phyloP scores from a whole-genome alignment of 495 filamentous ascomycete species.

The Staphylotrichum tortipilum region DNA sequence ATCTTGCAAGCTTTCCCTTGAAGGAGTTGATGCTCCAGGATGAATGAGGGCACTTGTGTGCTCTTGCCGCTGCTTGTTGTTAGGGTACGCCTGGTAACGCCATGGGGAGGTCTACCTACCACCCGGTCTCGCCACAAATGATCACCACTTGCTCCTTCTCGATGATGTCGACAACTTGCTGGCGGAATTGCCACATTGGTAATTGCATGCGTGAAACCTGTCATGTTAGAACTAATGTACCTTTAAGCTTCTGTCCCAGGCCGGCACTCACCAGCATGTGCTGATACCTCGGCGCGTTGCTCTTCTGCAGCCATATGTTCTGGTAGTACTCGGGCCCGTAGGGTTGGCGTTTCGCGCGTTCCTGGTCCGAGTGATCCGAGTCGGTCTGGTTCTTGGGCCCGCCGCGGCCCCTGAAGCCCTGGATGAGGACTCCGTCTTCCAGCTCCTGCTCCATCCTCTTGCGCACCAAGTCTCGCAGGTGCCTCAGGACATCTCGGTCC shows the following conservation, averaged over 20 bases:
- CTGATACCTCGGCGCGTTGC: slow-evolving; percentile 49
- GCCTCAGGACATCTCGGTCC: slow-evolving; percentile 57
- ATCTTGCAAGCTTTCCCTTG: slow-evolving; percentile 77
- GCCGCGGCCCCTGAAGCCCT: slow-evolving; percentile 59
- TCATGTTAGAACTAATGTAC: slow-evolving; percentile 7
- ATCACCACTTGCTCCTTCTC: slow-evolving; percentile 74
- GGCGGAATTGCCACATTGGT: slow-evolving; percentile 80
- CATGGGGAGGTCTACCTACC: slow-evolving; percentile 27
- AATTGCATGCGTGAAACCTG: slow-evolving; percentile 57
- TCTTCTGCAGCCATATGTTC: slow-evolving; percentile 63
- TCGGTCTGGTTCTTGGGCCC: slow-evolving; percentile 40
- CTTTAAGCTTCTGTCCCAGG: neutral
- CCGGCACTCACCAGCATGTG: slow-evolving; percentile 42
- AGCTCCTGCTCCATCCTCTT: slow-evolving; percentile 48
- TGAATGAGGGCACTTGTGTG: slow-evolving; percentile 87
- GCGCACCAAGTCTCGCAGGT: slow-evolving; percentile 53
- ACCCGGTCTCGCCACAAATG: slow-evolving; percentile 91
- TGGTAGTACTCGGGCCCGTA: slow-evolving; percentile 40
- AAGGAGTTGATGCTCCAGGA: slow-evolving; percentile 79
- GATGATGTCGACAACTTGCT: slow-evolving; percentile 64
- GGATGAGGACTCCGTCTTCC: slow-evolving; percentile 68
- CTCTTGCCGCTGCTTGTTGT: slow-evolving; percentile 64
- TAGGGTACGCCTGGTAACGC: slow-evolving; percentile 6
- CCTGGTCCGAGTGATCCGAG: slow-evolving; percentile 33
- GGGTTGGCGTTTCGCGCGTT: slow-evolving; percentile 26